Evolutionary conservation across 768 basidiomycete species (phyloP).

Genomic region (Collybiopsis confluens): DNA sequence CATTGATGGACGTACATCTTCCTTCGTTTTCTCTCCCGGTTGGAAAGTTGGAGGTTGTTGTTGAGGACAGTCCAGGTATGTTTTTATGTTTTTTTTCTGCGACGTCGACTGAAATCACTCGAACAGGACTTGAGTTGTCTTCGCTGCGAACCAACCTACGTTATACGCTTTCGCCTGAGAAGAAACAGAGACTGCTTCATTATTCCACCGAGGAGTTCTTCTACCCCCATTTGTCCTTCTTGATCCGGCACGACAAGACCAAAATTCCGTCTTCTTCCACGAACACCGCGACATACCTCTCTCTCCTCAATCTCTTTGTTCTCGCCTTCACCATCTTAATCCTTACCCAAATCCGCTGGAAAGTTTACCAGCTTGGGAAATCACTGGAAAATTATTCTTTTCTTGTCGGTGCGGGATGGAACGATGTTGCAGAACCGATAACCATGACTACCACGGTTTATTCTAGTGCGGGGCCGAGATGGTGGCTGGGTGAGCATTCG

Average conservation of each 20-base stretch:
- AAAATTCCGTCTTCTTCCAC: neutral
- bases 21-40: constrained; percentile 74
- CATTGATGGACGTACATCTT: constrained; percentile 45
- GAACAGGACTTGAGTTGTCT: constrained; percentile 28
- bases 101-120: neutral
- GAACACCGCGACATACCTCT: neutral
- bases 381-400: neutral
- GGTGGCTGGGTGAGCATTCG: constrained; percentile 3
- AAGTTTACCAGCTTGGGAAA: neutral
- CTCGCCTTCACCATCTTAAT: neutral
- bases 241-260: neutral
- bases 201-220: constrained; percentile 56
- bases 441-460: constrained; percentile 10
- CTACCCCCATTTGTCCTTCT: constrained; percentile 43
- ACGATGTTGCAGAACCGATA: constrained; percentile 1
- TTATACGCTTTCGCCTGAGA: constrained; percentile 39
- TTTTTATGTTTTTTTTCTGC: neutral
- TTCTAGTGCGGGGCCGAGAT: neutral
- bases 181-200: constrained; percentile 39
- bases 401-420: constrained; percentile 5
- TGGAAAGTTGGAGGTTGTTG: constrained; percentile 57
- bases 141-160: constrained; percentile 53
- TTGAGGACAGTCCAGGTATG: constrained; percentile 54
- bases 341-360: neutral
- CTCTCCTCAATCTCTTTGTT: neutral